Base-by-base conservation (phyloP, 257 asterid species). In the Lantana camara region DNA sequence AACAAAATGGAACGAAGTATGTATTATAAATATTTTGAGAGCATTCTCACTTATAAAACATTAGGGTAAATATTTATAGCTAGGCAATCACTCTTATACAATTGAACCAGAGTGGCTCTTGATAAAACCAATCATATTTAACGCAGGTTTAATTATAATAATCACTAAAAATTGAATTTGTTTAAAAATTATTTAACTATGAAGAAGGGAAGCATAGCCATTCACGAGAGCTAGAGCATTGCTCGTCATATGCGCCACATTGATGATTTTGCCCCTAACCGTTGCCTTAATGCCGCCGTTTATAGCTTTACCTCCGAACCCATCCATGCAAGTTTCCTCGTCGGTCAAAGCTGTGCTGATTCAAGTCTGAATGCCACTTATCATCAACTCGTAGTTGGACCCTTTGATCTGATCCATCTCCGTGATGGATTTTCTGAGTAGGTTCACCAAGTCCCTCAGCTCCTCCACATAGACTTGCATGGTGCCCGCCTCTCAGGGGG, bases 331-430 rank as follows among this genome's bases (percentile, higher is more conserved):
- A 0, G 95, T 85, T 45, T 83, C 90, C 13, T 81, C 91, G 17
- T 90, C 82, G 0, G 95, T 90, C 85, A 90, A 63, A 53, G 96
- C 96, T 17, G 92, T 90, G 73, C 97, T 90, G 0, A 90, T 90
- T 96, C 97, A 90, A 0, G 96, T 90, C 64, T 84, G 86, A 5
- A 82, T 54, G 21, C 87, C 79, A 35, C 67, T 80, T 77, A 85
- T 78, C 13, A 51, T 46, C 57, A 65, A 2, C 49, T 11, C 80
- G 52, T 77, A 84, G 13, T 84, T 63, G 2, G 77, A 15, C 3
- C 79, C 83, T 21, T 44, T 69, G 3, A 84, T 41, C 10, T 67
- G 67, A 1, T 52, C 29, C 89, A 90, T 76, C 78, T 83, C 94
- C 20, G 45, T 78, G 57, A 81, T 23, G 0, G 97, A 83, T 0